phyloP scores from a whole-genome alignment of 225 moss, liverwort and hornwort species.

The Climacium dendroides region DNA sequence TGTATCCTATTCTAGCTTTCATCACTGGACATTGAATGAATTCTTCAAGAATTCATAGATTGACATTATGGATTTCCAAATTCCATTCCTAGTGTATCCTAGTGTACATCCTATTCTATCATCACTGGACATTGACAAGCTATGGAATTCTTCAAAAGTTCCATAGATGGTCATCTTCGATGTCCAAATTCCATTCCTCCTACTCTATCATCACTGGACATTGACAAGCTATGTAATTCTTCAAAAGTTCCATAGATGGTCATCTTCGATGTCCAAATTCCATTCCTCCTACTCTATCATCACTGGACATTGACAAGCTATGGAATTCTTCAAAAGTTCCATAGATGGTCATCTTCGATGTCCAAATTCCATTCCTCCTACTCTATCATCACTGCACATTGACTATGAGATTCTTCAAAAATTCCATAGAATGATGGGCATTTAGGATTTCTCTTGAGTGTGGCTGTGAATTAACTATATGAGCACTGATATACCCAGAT shows the following conservation, averaged over 20 bases:
- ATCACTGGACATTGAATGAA: background rate
- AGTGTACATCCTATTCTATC: too few species aligned
- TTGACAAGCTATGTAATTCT: too few species aligned
- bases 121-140: too few species aligned
- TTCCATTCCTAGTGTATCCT: background rate
- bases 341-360: background rate
- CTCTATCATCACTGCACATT: background rate
- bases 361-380: background rate
- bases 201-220: too few species aligned
- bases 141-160: too few species aligned
- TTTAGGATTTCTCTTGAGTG: background rate
- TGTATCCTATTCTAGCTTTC: background rate
- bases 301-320: background rate
- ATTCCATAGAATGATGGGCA: background rate
- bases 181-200: too few species aligned
- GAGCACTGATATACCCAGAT: background rate
- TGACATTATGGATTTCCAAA: background rate
- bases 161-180: too few species aligned
- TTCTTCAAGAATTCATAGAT: background rate
- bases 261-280: too few species aligned
- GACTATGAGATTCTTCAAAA: background rate
- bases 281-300: background rate
- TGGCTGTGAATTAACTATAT: background rate
- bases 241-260: too few species aligned
- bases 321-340: background rate